Conservation (phyloP, 1,139 yeast species). For the Candida glucosophila region DNA sequence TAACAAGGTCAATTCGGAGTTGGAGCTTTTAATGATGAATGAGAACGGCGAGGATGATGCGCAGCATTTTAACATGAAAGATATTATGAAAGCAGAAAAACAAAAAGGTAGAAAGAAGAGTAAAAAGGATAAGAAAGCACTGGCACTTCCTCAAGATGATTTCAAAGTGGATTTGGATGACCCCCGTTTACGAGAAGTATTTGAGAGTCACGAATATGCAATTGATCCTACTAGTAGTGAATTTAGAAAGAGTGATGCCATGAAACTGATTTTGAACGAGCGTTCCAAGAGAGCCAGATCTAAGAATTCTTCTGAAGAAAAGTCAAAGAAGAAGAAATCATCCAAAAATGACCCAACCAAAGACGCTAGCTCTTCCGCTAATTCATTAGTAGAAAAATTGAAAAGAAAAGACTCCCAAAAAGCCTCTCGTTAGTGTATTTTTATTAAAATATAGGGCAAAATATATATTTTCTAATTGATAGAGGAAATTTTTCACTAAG, state of each 20-base stretch:
- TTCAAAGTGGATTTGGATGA: conserved; percentile 66
- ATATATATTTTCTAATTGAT: background rate
- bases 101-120: conserved; percentile 42
- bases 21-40: conserved; percentile 68
- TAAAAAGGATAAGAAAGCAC: conserved; percentile 33
- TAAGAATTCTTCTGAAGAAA: conserved; percentile 8
- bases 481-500: conserved; percentile 1
- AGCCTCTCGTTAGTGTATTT: background rate
- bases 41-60: conserved; percentile 44
- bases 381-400: conserved; percentile 13
- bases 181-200: conserved; percentile 81
- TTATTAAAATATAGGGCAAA: background rate
- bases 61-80: conserved; percentile 76
- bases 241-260: conserved; percentile 78
- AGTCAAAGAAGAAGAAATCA: conserved; percentile 6
- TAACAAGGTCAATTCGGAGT: conserved; percentile 52
- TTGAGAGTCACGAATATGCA: conserved; percentile 84
- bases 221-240: conserved; percentile 87
- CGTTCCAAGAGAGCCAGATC: conserved; percentile 47
- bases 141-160: conserved; percentile 45
- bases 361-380: conserved; percentile 15
- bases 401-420: background rate
- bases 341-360: conserved; percentile 3
- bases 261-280: conserved; percentile 74
- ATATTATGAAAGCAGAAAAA: conserved; percentile 66